Evolutionary conservation across 345 rosid genomes (phyloP).

Genomic region (Sonneratia alba): DNA sequence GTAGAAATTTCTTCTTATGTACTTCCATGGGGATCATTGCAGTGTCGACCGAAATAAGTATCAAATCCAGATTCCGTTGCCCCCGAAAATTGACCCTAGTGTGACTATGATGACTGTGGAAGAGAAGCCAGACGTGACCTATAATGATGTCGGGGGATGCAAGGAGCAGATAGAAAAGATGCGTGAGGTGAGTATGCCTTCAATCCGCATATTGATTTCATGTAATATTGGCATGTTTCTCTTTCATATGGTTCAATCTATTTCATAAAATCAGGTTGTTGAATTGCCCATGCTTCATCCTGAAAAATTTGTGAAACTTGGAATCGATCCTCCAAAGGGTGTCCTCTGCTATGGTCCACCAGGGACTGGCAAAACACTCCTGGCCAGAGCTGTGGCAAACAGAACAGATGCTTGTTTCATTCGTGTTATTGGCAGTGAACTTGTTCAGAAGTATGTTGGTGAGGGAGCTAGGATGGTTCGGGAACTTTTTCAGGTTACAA

Average conservation of each 20-base stretch:
- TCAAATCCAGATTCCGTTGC: constrained; percentile 96
- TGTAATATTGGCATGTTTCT: neutral
- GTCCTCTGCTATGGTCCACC: constrained; percentile 99
- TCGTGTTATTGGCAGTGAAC: constrained; percentile 96
- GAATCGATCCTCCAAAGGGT: constrained; percentile 98
- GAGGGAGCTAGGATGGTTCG: constrained; percentile 99
- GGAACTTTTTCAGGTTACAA: constrained; percentile 78
- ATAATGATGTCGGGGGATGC: constrained; percentile 96
- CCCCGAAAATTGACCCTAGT: constrained; percentile 98
- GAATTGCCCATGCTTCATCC: constrained; percentile 99
- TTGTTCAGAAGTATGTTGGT: constrained; percentile 96
- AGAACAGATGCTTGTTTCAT: constrained; percentile 99
- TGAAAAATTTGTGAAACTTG: constrained; percentile 96
- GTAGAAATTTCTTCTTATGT: neutral
- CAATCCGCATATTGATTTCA: neutral
- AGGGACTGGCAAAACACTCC: constrained; percentile 89
- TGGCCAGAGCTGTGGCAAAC: constrained; percentile 98
- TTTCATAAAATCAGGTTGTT: constrained; percentile 51
- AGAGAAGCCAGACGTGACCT: constrained; percentile 97
- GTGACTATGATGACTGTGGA: constrained; percentile 99
- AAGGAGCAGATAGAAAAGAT: constrained; percentile 97
- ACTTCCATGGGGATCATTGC: constrained; percentile 17
- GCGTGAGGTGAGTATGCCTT: constrained; percentile 59
- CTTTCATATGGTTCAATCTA: neutral
- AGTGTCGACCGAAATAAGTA: constrained; percentile 97